phyloP scores from a whole-genome alignment of 208 protist species.

The Acanthamoeba castellanii region DNA sequence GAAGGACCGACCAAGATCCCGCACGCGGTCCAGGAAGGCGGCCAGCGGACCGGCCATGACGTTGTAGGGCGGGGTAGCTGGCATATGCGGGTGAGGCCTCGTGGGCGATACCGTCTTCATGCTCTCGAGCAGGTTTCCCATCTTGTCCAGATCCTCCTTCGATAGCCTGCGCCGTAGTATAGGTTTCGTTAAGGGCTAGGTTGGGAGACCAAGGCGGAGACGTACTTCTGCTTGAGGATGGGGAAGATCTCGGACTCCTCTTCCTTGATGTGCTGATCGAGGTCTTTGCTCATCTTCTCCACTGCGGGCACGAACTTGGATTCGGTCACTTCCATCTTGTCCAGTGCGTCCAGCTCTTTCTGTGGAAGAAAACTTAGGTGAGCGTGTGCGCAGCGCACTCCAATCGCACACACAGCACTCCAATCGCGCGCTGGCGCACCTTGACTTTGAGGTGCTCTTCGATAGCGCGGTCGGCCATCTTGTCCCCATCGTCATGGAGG shows the following conservation, averaged over 20 bases:
- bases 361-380: background rate
- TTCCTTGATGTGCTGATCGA: conserved; percentile 25
- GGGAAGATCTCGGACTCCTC: conserved; percentile 50
- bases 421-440: background rate
- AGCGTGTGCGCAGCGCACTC: background rate
- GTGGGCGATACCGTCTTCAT: conserved; percentile 58
- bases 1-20: conserved; percentile 9
- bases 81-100: conserved; percentile 4
- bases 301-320: background rate
- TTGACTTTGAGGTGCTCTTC: conserved; percentile 56
- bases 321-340: conserved; percentile 44
- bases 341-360: conserved; percentile 18
- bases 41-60: conserved; percentile 41
- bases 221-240: background rate
- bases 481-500: background rate
- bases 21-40: conserved; percentile 46
- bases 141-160: conserved; percentile 48
- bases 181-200: background rate
- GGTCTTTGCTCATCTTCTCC: background rate
- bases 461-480: conserved; percentile 28
- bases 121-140: conserved; percentile 55
- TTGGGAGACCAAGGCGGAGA: background rate
- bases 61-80: conserved; percentile 41
- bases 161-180: background rate
- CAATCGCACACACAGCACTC: no score